Conservation (phyloP, 2,329 filamentous ascomycete genomes). For the Pleomassaria siparia region DNA sequence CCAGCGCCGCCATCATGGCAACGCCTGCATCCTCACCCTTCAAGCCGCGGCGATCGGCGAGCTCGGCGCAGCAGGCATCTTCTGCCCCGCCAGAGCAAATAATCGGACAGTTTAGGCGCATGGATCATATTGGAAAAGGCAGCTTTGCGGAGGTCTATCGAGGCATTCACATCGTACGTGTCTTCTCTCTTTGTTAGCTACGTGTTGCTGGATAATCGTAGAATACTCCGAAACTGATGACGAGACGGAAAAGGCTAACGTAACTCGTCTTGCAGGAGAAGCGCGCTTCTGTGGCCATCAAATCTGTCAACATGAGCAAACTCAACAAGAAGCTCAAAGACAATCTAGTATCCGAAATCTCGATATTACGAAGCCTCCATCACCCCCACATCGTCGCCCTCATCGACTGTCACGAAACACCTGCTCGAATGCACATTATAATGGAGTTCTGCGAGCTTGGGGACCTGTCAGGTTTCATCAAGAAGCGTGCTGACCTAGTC, state of each 20-base stretch:
- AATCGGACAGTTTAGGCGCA: slow-evolving; percentile 77
- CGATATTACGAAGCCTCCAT: slow-evolving; percentile 88
- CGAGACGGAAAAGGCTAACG: slow-evolving; percentile 15
- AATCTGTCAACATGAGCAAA: slow-evolving; percentile 87
- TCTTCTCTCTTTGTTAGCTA: neutral
- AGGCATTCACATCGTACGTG: slow-evolving; percentile 77
- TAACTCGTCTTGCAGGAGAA: slow-evolving; percentile 59
- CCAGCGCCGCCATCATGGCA: slow-evolving; percentile 41
- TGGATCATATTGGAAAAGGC: slow-evolving; percentile 91
- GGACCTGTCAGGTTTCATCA: slow-evolving; percentile 93
- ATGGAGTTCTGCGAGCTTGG: slow-evolving; percentile 99
- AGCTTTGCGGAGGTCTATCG: slow-evolving; percentile 97
- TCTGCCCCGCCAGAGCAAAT: slow-evolving; percentile 33
- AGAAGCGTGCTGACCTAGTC: slow-evolving; percentile 80
- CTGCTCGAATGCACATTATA: slow-evolving; percentile 88
- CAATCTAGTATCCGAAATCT: slow-evolving; percentile 92
- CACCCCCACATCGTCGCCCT: slow-evolving; percentile 97
- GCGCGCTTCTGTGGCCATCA: slow-evolving; percentile 86
- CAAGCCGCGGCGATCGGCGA: slow-evolving; percentile 39
- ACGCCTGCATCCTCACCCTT: slow-evolving; percentile 30
- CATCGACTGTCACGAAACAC: slow-evolving; percentile 88
- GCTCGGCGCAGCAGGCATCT: slow-evolving; percentile 40
- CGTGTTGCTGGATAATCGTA: neutral
- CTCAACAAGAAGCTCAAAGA: slow-evolving; percentile 96
- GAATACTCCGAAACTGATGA: neutral